phyloP scores from a whole-genome alignment of 345 rosid species.

The Boechera divaricarpa region DNA sequence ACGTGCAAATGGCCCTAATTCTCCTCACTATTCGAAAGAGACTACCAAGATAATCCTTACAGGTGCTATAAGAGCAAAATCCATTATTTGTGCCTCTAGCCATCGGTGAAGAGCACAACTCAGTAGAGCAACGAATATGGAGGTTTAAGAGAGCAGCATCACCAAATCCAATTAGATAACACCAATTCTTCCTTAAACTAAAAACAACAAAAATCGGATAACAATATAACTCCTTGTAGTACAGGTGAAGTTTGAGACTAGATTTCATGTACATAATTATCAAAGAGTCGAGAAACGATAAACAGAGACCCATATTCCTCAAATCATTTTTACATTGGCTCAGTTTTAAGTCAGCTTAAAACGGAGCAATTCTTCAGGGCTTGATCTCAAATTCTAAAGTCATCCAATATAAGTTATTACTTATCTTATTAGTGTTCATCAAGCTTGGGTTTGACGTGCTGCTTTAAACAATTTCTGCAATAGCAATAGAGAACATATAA shows the following conservation, averaged over 20 bases:
- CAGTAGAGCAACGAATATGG: slow-evolving; percentile 1
- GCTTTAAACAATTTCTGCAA: slow-evolving; percentile 53
- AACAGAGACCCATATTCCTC: slow-evolving; percentile 13
- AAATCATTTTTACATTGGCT: slow-evolving; percentile 43
- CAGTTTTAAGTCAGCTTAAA: slow-evolving; percentile 50
- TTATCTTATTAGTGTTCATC: slow-evolving; percentile 24
- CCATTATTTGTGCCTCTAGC: slow-evolving; percentile 15
- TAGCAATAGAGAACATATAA: slow-evolving; percentile 7
- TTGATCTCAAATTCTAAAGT: slow-evolving; percentile 30
- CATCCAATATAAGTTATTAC: slow-evolving; percentile 25
- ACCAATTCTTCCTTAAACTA: neutral
- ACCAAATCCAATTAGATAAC: neutral
- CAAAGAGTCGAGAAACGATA: slow-evolving; percentile 19
- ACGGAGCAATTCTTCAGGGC: slow-evolving; percentile 26
- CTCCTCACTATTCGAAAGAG: slow-evolving; percentile 6
- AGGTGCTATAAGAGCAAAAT: neutral
- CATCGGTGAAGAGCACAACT: slow-evolving; percentile 7
- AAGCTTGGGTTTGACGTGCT: slow-evolving; percentile 45
- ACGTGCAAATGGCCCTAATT: slow-evolving; percentile 16
- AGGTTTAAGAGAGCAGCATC: neutral
- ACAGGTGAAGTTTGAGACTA: slow-evolving; percentile 26
- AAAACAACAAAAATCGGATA: neutral
- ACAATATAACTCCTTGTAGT: slow-evolving; percentile 9
- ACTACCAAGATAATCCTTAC: neutral
- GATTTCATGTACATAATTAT: slow-evolving; percentile 37